phyloP scores from a whole-genome alignment of 1,284 basidiomycete species.

The Rhodotorula sp. region DNA sequence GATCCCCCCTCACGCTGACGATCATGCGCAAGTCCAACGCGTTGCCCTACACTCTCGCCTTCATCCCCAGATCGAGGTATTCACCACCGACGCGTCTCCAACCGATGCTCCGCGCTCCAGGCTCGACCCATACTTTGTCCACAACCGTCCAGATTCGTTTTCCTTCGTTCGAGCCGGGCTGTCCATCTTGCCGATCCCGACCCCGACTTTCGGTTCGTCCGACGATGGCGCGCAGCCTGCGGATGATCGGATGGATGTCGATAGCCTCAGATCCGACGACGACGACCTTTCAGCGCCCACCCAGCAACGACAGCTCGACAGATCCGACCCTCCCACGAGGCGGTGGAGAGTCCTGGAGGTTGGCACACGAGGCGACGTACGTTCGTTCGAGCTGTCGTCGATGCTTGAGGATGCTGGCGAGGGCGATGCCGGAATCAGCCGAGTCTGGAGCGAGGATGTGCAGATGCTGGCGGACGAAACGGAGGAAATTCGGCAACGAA shows the following conservation, averaged over 20 bases:
- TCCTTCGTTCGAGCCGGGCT: neutral
- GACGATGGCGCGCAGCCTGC: too few species aligned
- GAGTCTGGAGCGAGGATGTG: neutral
- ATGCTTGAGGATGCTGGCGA: neutral
- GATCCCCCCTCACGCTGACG: neutral
- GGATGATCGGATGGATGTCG: neutral
- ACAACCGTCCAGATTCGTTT: neutral
- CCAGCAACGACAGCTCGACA: neutral
- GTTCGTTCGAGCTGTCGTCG: neutral
- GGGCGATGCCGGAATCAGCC: neutral
- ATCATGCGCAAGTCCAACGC: neutral
- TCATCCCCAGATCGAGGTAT: constrained; percentile 9
- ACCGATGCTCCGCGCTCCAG: neutral
- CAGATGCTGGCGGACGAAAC: neutral
- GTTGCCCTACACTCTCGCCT: constrained; percentile 21
- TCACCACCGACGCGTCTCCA: neutral
- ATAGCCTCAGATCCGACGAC: neutral
- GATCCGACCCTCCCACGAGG: neutral
- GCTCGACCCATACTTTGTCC: constrained; percentile 22
- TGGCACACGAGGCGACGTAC: constrained; percentile 5
- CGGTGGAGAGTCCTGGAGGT: constrained; percentile 6
- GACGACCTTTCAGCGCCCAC: neutral
- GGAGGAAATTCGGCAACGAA: neutral
- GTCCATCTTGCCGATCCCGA: neutral
- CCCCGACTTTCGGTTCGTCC: neutral